Conservation (phyloP, 805 yeast genomes). For the Saturnispora kantuleensis region DNA sequence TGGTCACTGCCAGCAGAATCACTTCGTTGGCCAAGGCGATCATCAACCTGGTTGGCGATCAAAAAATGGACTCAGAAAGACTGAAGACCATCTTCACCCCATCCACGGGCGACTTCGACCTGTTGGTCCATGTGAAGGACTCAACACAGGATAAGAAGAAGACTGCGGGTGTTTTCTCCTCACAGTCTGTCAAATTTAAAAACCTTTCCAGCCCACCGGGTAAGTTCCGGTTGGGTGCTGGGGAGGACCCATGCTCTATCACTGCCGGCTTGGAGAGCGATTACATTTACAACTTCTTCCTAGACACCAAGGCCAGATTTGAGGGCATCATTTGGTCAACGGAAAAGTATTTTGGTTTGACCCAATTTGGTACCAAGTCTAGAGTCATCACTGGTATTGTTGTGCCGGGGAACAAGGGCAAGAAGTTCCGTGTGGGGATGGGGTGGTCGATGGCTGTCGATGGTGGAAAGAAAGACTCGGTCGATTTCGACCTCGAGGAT, state of each 20-base stretch:
- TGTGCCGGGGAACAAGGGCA: slow-evolving; percentile 53
- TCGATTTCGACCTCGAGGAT: slow-evolving; percentile 22
- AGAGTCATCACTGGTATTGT: slow-evolving; percentile 74
- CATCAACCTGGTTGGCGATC: slow-evolving; percentile 23
- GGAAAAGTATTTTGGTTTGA: slow-evolving; percentile 37
- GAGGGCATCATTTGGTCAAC: slow-evolving; percentile 64
- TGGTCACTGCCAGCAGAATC: slow-evolving; percentile 78
- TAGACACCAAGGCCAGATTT: slow-evolving; percentile 54
- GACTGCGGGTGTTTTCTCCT: slow-evolving; percentile 45
- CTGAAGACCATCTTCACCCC: slow-evolving; percentile 64
- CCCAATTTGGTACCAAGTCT: slow-evolving; percentile 4
- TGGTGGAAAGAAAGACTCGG: slow-evolving; percentile 39
- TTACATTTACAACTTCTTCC: slow-evolving; percentile 47
- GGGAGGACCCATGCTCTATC: not conserved
- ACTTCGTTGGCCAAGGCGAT: slow-evolving; percentile 83
- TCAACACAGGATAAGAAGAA: slow-evolving; percentile 14
- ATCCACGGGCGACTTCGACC: slow-evolving; percentile 75
- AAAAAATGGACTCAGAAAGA: slow-evolving; percentile 23
- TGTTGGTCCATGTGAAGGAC: slow-evolving; percentile 51
- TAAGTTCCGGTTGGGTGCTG: slow-evolving; percentile 22
- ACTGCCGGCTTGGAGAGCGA: slow-evolving; percentile 31
- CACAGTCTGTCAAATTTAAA: slow-evolving; percentile 41
- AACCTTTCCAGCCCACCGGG: slow-evolving; percentile 38
- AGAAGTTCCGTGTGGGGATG: slow-evolving; percentile 69
- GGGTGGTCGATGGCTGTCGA: slow-evolving; percentile 57